Evolutionary conservation across 1,139 yeast genomes (phyloP), one percentile per base, ranked within the genome.

Genomic region (Kodamaea arcana): DNA sequence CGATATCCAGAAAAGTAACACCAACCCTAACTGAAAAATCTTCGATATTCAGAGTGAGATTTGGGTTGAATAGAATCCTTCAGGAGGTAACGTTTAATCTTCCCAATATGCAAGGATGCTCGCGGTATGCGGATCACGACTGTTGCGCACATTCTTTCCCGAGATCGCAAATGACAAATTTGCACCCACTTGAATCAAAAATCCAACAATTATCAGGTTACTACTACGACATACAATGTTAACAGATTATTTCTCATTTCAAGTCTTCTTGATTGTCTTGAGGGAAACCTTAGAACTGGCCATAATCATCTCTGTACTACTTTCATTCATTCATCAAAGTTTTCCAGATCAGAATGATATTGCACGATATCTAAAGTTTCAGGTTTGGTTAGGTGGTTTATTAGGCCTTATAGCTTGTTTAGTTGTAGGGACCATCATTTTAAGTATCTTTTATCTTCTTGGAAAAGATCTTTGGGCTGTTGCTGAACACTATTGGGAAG

Each of bases 401-500:
- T 40, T 58, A 12, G 75, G 75, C 3, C 44, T 68, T 20, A 47
- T 58, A 1, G 56, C 58, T 27, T 69, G 74, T 43, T 47, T 67
- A 16, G 33, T 66, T 3, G 45, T 67, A 15, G 75, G 75, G 0
- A 48, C 61, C 4, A 46, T 60, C 4, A 65, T 68, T 11, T 52
- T 69, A 23, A 49, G 55, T 7, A 56, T 66, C 8, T 68, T 68
- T 37, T 67, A 67, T 39, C 40, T 54, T 9, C 43, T 67, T 4
- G 73, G 72, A 2, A 60, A 42, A 34, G 72, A 69, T 47, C 49
- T 68, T 23, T 69, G 75, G 75, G 40, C 72, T 0, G 47, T 60
- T 1, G 54, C 73, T 3, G 74, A 69, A 43, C 74, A 69, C 44
- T 68, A 68, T 40, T 69, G 74, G 74, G 74, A 68, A 43, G 72